Conservation (phyloP, 208 protist species). For the Porcisia deanei region DNA sequence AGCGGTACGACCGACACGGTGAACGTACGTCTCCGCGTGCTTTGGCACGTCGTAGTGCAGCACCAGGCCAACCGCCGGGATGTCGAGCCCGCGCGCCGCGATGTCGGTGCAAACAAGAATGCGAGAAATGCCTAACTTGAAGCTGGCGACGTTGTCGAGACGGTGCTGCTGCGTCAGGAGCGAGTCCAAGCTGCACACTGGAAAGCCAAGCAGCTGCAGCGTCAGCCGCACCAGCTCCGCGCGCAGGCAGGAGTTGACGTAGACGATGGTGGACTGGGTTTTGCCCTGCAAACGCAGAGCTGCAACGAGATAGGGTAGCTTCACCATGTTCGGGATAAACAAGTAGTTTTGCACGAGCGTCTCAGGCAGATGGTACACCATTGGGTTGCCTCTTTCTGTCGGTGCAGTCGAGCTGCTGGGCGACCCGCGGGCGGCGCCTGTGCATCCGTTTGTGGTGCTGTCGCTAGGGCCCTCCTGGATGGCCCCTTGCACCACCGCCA, state of each 20-base stretch:
- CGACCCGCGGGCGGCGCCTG: background rate
- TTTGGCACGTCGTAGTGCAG: conserved; percentile 98
- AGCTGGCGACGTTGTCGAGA: conserved; percentile 96
- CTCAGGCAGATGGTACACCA: conserved; percentile 33
- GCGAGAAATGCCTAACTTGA: conserved; percentile 93
- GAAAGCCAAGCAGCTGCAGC: conserved; percentile 94
- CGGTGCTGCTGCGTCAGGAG: conserved; percentile 97
- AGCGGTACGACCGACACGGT: conserved; percentile 97
- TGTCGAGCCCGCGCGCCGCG: conserved; percentile 97
- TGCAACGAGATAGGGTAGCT: conserved; percentile 78
- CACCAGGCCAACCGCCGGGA: conserved; percentile 95
- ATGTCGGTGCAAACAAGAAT: conserved; percentile 93
- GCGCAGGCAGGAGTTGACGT: conserved; percentile 82
- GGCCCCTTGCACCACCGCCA: conserved; percentile 25
- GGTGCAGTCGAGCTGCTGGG: background rate
- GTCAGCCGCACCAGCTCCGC: conserved; percentile 86
- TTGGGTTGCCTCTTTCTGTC: background rate
- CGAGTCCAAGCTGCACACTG: conserved; percentile 97
- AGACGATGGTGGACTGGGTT: conserved; percentile 82
- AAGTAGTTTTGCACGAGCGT: conserved; percentile 65
- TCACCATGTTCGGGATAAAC: conserved; percentile 87
- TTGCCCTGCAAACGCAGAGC: conserved; percentile 57
- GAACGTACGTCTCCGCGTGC: conserved; percentile 96
- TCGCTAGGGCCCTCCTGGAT: conserved; percentile 4
- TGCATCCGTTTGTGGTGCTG: background rate